phyloP scores from a whole-genome alignment of 495 filamentous ascomycete genomes.

The Penicilliopsis zonata region DNA sequence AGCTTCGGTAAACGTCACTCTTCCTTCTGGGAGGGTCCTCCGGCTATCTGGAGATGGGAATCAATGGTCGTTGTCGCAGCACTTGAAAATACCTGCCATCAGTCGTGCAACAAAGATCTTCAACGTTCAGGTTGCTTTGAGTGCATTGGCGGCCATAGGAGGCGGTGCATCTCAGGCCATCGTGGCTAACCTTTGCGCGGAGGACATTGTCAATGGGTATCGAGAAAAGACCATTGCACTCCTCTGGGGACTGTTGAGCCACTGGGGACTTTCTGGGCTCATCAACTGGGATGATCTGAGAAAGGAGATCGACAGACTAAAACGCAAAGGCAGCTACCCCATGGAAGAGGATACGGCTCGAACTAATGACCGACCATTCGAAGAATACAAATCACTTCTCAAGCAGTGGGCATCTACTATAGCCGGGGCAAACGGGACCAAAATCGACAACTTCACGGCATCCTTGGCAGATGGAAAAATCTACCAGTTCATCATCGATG shows the following conservation, averaged over 20 bases:
- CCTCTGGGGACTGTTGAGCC: constrained; percentile 48
- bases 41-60: constrained; percentile 10
- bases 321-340: constrained; percentile 14
- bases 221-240: constrained; percentile 55
- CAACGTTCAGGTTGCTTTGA: constrained; percentile 49
- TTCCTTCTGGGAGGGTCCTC: constrained; percentile 23
- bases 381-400: constrained; percentile 30
- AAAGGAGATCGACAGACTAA: constrained; percentile 37
- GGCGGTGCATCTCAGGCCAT: constrained; percentile 21
- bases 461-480: constrained; percentile 45
- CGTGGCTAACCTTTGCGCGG: constrained; percentile 32
- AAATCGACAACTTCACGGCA: constrained; percentile 45
- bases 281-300: constrained; percentile 42
- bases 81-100: constrained; percentile 47
- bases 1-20: constrained; percentile 20
- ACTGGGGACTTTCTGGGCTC: constrained; percentile 40
- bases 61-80: constrained; percentile 39
- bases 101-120: constrained; percentile 46
- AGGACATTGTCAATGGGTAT: constrained; percentile 56
- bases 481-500: constrained; percentile 46
- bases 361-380: constrained; percentile 10
- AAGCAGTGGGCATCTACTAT: constrained; percentile 43
- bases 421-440: constrained; percentile 31
- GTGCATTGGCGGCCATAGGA: constrained; percentile 32
- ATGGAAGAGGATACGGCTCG: constrained; percentile 5